Conservation (phyloP, 306 rosid genomes). For the Prunus padus region DNA sequence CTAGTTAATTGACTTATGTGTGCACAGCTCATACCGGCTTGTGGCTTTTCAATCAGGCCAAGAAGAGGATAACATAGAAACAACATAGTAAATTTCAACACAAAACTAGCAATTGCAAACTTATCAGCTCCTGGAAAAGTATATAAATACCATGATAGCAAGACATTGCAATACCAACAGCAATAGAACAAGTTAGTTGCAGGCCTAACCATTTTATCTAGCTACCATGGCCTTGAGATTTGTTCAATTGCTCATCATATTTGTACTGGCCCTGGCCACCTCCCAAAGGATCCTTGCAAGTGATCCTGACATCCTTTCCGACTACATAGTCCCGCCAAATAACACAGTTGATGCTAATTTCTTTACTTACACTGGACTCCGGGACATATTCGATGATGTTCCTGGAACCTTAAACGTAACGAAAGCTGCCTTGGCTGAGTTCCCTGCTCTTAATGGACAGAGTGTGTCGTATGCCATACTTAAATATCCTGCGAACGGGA, state of each 20-base stretch:
- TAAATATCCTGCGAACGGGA: too few species aligned
- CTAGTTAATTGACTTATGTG: not conserved
- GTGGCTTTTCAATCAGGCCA: not conserved
- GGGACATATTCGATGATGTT: not conserved
- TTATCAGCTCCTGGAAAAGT: not conserved
- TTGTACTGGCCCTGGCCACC: not conserved
- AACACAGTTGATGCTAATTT: not conserved
- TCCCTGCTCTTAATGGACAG: conserved; percentile 24
- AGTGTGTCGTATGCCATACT: conserved; percentile 20
- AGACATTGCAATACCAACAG: not conserved
- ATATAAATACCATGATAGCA: not conserved
- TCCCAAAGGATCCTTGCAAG: not conserved
- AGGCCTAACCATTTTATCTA: not conserved
- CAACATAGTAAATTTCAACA: not conserved
- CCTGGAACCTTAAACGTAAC: conserved; percentile 11
- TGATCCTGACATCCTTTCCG: conserved; percentile 15
- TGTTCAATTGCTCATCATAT: not conserved
- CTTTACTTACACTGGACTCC: conserved; percentile 20
- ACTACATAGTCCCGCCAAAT: conserved; percentile 6
- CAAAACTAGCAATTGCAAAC: not conserved
- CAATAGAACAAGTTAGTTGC: not conserved
- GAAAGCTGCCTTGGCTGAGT: conserved; percentile 11
- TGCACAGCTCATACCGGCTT: not conserved
- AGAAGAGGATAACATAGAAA: not conserved
- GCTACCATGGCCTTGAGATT: conserved; percentile 1